Conservation (phyloP, 495 filamentous ascomycete genomes). For the Achaetomiella virescens region DNA sequence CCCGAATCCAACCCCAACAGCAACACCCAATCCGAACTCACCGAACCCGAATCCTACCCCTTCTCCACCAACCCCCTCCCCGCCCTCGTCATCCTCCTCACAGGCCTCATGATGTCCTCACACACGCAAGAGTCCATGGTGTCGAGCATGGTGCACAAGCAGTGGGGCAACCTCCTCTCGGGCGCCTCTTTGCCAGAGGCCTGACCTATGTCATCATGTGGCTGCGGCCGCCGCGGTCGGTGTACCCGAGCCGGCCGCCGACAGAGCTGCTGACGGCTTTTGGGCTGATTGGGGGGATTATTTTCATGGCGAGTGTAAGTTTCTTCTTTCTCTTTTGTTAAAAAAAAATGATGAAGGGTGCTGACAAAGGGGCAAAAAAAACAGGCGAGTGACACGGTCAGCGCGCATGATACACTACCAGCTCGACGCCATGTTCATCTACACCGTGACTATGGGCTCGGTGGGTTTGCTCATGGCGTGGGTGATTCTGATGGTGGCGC, state of each 20-base stretch:
- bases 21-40: slow-evolving; percentile 46
- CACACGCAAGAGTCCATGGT: slow-evolving; percentile 82
- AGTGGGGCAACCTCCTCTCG: slow-evolving; percentile 85
- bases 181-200: slow-evolving; percentile 70
- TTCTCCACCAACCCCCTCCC: slow-evolving; percentile 88
- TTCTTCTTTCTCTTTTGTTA: neutral
- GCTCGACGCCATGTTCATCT: slow-evolving; percentile 82
- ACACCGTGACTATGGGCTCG: slow-evolving; percentile 82
- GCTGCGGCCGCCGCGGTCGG: slow-evolving; percentile 73
- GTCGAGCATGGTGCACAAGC: slow-evolving; percentile 87
- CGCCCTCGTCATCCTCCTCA: slow-evolving; percentile 72
- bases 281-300: slow-evolving; percentile 77
- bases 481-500: slow-evolving; percentile 66
- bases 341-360: too few relatives aligned
- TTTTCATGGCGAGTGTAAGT: slow-evolving; percentile 91
- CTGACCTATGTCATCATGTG: slow-evolving; percentile 77
- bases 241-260: slow-evolving; percentile 83
- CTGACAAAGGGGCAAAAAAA: too few relatives aligned
- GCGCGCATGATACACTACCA: slow-evolving; percentile 69
- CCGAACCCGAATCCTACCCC: slow-evolving; percentile 58
- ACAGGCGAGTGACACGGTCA: slow-evolving; percentile 64
- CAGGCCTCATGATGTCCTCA: slow-evolving; percentile 91
- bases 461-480: slow-evolving; percentile 83
- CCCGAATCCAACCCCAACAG: slow-evolving; percentile 26
- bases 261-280: slow-evolving; percentile 82